Evolutionary conservation across 768 basidiomycete species (phyloP), one percentile per base, ranked within the genome.

Genomic region (Floccularia luteovirens): DNA sequence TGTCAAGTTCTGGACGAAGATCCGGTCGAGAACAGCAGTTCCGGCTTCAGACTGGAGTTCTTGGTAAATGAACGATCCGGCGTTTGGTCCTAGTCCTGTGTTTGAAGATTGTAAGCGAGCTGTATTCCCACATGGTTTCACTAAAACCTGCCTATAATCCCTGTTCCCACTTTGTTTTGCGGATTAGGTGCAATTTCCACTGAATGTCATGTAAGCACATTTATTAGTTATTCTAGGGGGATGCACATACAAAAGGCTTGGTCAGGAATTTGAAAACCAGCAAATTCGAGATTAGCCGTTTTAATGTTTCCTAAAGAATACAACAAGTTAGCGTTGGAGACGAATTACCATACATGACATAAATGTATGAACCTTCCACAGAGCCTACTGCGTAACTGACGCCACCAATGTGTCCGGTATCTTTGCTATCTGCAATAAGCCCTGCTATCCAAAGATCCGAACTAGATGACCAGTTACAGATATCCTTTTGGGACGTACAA

Each of bases 381-480:
- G 55, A 54, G 23, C 76, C 77, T 12, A 73, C 63, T 12, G 77
- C 80, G 59, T 82, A 83, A 5, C 56, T 50, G 14, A 81, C 67
- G 12, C 50, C 51, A 14, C 65, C 54, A 5, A 57, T 58, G 36
- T 51, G 55, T 2, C 64, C 67, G 25, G 72, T 66, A 19, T 57
- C 47, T 13, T 47, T 60, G 24, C 66, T 67, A 25, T 53, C 54
- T 8, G 60, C 57, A 5, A 79, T 67, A 38, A 43, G 43, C 22
- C 67, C 65, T 7, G 71, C 67, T 4, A 82, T 70, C 72, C 75
- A 82, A 5, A 82, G 56, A 51, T 85, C 82, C 12, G 81, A 80
- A 44, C 81, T 84, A 36, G 7, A 25, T 33, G 36, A 32, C 20
- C 42, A 25, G n/a, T 14, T 17, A 40, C 37, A 36, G 10, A 16